Percentiles rank a stretch among this genome's conserved stretches.
These are phyloP conservation scores for Styphnolobium japonicum DNA, from an alignment of 306 rosid species.

Conservation along the genomic window DNA sequence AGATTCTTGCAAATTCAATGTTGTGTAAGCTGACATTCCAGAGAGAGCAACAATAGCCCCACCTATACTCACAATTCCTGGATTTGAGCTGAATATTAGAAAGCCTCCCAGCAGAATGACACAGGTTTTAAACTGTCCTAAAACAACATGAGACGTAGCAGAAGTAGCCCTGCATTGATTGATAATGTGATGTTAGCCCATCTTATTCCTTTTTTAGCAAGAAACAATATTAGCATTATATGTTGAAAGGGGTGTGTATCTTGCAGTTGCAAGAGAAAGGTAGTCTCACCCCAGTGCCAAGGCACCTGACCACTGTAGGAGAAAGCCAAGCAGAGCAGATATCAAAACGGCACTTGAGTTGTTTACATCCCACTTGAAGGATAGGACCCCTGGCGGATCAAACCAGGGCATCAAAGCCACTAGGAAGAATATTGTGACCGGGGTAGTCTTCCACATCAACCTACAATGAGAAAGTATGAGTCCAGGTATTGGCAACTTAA, in stretches of 20 bases:
- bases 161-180: constrained; percentile 80
- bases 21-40: constrained; percentile 1
- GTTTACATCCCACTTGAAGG: constrained; percentile 72
- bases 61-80: constrained; percentile 20
- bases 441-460: constrained; percentile 95
- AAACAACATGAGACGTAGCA: constrained; percentile 89
- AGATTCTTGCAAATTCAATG: constrained; percentile 6
- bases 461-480: constrained; percentile 39
- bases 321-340: constrained; percentile 90
- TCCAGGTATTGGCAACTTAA: not conserved
- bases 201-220: not conserved
- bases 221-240: not conserved
- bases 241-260: not conserved
- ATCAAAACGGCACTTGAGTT: constrained; percentile 55
- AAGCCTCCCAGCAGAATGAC: constrained; percentile 51
- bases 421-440: constrained; percentile 75
- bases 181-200: constrained; percentile 11
- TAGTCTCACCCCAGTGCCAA: constrained; percentile 86
- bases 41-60: constrained; percentile 45
- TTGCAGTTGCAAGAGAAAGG: not conserved
- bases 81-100: constrained; percentile 8
- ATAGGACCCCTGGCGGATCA: constrained; percentile 90
- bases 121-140: constrained; percentile 93
- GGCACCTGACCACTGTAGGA: constrained; percentile 98
- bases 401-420: constrained; percentile 93